Percentiles rank a stretch among this genome's conserved stretches.
Evolutionary conservation across 2,329 filamentous ascomycete species (phyloP).

Genomic region (Hymenoscyphus albidus): DNA sequence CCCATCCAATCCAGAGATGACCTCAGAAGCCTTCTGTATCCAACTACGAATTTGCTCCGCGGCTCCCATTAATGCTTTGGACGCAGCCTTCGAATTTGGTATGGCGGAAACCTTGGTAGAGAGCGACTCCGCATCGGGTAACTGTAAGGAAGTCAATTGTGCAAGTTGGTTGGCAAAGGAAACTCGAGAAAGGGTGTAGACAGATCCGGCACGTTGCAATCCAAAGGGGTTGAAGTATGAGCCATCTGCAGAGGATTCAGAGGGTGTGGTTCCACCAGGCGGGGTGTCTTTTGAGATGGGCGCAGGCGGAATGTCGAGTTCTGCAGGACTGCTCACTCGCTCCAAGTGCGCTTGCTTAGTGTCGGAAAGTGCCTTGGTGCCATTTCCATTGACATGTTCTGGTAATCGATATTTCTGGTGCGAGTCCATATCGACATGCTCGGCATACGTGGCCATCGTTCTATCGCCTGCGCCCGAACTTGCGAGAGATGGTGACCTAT

Average conservation of each 20-base stretch:
- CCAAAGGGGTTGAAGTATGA: conserved; percentile 64
- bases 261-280: conserved; percentile 37
- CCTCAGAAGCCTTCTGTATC: conserved; percentile 89
- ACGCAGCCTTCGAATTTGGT: conserved; percentile 77
- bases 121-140: conserved; percentile 80
- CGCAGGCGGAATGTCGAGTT: conserved; percentile 39
- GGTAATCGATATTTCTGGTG: conserved; percentile 71
- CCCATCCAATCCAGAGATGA: conserved; percentile 82
- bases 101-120: conserved; percentile 82
- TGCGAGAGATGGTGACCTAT: conserved; percentile 22
- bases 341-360: conserved; percentile 57
- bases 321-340: conserved; percentile 38
- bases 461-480: conserved; percentile 26
- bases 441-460: conserved; percentile 30
- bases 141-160: conserved; percentile 82
- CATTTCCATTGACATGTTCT: conserved; percentile 65
- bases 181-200: conserved; percentile 87
- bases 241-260: conserved; percentile 29
- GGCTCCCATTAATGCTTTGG: conserved; percentile 77
- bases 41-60: conserved; percentile 90
- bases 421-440: conserved; percentile 57
- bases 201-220: conserved; percentile 71
- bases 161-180: conserved; percentile 93
- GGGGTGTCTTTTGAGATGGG: conserved; percentile 52
- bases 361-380: conserved; percentile 58